Conservation (phyloP, 352 stramenopile genomes). For the Phytophthora cactorum region DNA sequence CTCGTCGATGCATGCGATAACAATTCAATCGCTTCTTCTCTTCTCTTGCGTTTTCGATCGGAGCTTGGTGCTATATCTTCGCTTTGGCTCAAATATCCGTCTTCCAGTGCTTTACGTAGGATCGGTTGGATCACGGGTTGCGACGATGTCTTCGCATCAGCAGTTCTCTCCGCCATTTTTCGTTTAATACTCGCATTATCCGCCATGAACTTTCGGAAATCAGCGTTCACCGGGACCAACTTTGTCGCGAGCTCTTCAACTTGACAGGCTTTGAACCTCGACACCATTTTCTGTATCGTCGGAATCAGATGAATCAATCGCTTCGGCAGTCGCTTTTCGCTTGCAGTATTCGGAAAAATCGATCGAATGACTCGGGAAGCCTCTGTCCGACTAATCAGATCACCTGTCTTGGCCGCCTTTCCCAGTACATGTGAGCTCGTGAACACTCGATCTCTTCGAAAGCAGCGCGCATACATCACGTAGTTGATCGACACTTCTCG, state of each 20-base stretch:
- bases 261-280: slow-evolving; percentile 43
- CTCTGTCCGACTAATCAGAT: slow-evolving; percentile 39
- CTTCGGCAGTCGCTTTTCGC: slow-evolving; percentile 57
- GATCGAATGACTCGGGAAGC: slow-evolving; percentile 48
- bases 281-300: slow-evolving; percentile 54
- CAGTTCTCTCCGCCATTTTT: slow-evolving; percentile 18
- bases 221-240: slow-evolving; percentile 38
- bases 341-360: slow-evolving; percentile 48
- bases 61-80: slow-evolving; percentile 27
- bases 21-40: slow-evolving; percentile 55
- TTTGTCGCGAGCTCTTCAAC: slow-evolving; percentile 41
- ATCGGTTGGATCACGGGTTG: slow-evolving; percentile 32
- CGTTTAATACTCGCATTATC: slow-evolving; percentile 42
- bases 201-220: slow-evolving; percentile 58
- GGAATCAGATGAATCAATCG: slow-evolving; percentile 68
- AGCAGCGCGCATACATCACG: slow-evolving; percentile 64
- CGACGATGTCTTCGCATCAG: slow-evolving; percentile 3
- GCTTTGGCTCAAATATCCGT: slow-evolving; percentile 67
- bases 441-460: slow-evolving; percentile 45
- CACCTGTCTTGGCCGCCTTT: slow-evolving; percentile 34
- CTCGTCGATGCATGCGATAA: slow-evolving; percentile 40
- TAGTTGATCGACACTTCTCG: slow-evolving; percentile 60
- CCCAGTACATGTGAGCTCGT: slow-evolving; percentile 41
- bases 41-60: slow-evolving; percentile 54
- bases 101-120: slow-evolving; percentile 43